Base-by-base conservation (phyloP, 2,329 filamentous ascomycete genomes). In the Colletotrichum sp. region DNA sequence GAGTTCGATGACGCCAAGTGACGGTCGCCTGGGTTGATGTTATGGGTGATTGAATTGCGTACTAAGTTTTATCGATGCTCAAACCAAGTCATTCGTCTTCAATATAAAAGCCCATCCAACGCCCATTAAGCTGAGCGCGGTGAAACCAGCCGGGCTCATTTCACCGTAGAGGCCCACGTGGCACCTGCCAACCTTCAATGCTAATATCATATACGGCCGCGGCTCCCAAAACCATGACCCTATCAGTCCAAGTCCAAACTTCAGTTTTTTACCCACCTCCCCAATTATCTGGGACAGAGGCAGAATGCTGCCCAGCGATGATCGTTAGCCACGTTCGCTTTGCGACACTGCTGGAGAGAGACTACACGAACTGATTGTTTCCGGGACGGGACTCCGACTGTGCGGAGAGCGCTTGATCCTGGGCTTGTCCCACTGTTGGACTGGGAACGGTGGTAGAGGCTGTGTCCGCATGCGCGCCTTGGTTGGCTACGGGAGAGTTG, bases 231-330 rank as follows among this genome's bases (percentile, higher is more conserved):
- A n/a, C 39, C 39, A 49, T 49, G 39, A 4, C 3, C 19, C 39
- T 49, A 11, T 22, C 39, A 49, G 39, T 49, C 39, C 39, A 49
- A 49, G 1, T n/a, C 19, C 39, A 49, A n/a, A n/a, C 19, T 4
- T 22, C 11, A 12, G 3, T n/a, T 49, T 49, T n/a, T 9, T n/a
- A 49, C 16, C 39, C 39, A 19, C 39, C 19, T 49, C 39, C 0
- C 16, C 39, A 0, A 9, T 2, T 4, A 11, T 49, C 2, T n/a
- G 39, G 2, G 19, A 0, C n/a, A 49, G 0, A 49, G 39, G 0
- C 3, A 49, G 39, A 49, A n/a, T n/a, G 19, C 39, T 49, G 39
- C 11, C 1, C 3, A 49, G 39, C 39, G 8, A 49, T 49, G 39
- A n/a, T 49, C 39, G 5, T 49, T 11, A 49, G 39, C 19, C 19